Evolutionary conservation across 768 basidiomycete genomes (phyloP), one percentile per base, ranked within the genome.

Genomic region (Auricularia sp.): DNA sequence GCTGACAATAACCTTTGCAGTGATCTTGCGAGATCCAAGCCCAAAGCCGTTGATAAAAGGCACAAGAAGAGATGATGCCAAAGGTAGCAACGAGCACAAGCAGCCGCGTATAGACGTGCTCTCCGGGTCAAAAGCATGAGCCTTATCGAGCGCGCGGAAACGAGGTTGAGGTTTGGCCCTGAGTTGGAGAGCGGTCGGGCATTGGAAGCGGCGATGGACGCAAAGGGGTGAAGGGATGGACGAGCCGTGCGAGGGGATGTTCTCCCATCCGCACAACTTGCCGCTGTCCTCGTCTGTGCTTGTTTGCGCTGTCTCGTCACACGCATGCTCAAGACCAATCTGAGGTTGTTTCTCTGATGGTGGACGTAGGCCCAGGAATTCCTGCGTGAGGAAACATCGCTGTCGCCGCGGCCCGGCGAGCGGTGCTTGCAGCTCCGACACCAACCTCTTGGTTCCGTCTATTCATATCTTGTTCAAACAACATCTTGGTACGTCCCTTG

Each of bases 21-120:
- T 93, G 62, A 96, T 89, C 75, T 96, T 94, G 47, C 93, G 93
- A 72, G 94, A 94, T 18, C 93, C 93, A 62, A 94, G 85, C 94
- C 95, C 95, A 65, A 96, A 90, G 21, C 93, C 93, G 68, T 95
- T 96, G 7, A 96, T 82, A 74, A 96, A 96, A 0, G 93, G 93
- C 45, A 96, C 80, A 0, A 90, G 29, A 72, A 67, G 95, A 73
- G 73, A 95, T 96, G 73, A 96, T 90, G 35, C 89, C 88, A 67
- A 93, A 73, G 24, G 89, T 85, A 13, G 90, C 87, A 63, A 87
- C 74, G 62, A 91, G 73, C 10, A 90, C 89, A 45, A 82, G 83
- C 59, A 83, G 71, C 62, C 91, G 86, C 42, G 89, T 87, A 67
- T 82, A 83, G 61, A 79, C 79, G 24, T 29, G 44, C 88, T 78